phyloP scores from a whole-genome alignment of 176 grass and related monocot genomes.

The Poa annua region DNA sequence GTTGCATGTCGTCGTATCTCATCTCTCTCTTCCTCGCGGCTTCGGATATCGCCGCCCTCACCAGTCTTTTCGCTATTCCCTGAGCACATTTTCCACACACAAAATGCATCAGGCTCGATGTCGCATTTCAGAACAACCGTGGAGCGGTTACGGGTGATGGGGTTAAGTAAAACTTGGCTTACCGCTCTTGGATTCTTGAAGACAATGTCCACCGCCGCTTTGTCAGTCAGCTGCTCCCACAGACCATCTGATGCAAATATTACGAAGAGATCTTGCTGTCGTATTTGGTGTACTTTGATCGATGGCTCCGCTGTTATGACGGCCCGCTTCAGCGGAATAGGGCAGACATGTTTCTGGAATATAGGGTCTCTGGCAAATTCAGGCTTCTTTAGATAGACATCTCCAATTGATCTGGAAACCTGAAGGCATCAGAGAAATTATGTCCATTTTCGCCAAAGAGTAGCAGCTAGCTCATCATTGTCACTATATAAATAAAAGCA shows the following conservation, averaged over 20 bases:
- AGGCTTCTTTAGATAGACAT: conserved; percentile 59
- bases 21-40: conserved; percentile 65
- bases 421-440: conserved; percentile 30
- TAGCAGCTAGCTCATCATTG: not conserved
- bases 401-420: conserved; percentile 68
- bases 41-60: conserved; percentile 56
- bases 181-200: conserved; percentile 54
- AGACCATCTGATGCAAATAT: conserved; percentile 71
- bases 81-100: conserved; percentile 38
- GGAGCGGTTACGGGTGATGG: not conserved
- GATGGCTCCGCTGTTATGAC: conserved; percentile 57
- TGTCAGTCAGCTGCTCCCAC: conserved; percentile 60
- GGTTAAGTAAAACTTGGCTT: conserved; percentile 7
- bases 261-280: conserved; percentile 53
- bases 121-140: too few relatives aligned
- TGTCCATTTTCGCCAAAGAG: not conserved
- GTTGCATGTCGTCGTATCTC: conserved; percentile 55
- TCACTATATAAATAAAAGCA: not conserved
- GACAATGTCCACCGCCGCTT: conserved; percentile 59
- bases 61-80: conserved; percentile 56
- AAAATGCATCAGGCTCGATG: not conserved
- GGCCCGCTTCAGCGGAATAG: conserved; percentile 36
- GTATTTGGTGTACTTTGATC: conserved; percentile 53
- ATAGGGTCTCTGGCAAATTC: conserved; percentile 50
- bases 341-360: conserved; percentile 46